Base-by-base conservation (phyloP, 257 asterid species). In the Lycium ferocissimum region DNA sequence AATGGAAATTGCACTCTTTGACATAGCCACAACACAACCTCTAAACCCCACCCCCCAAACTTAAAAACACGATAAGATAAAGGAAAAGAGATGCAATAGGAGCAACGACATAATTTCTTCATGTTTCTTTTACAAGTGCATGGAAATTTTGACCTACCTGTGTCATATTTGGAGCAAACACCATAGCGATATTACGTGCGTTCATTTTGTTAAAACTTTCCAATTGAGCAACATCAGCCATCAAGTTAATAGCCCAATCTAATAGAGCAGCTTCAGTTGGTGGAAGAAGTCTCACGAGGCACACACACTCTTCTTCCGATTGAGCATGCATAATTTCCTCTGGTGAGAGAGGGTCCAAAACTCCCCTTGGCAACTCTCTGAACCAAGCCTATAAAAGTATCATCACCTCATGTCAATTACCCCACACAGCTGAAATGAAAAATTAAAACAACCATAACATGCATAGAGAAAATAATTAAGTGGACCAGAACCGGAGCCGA, bases 91-190 rank as follows among this genome's bases (percentile, higher is more conserved):
- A 51, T 0, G 15, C 0, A 7, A 76, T 51, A 22, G 81, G 62
- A 22, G 2, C 62, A 76, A 51, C 5, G 0, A 76, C 14, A 76
- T 51, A 63, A 26, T 51, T 76, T 3, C 22, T 12, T 51, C 80
- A 20, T 18, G 80, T 75, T 49, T 76, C 63, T 26, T 51, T 51
- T 7, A 8, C 51, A 40, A 51, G 14, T 6, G 40, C 61, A 81
- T 45, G n/a, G 14, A 82, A 26, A 49, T 65, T 38, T 61, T 37
- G 5, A 56, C 37, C 86, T 70, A 93, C 99, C 94, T 93, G 94
- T 84, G 99, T 95, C 99, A 94, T 94, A 65, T 95, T 95, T 45
- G 98, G 99, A 9, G 99, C 98, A 58, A 95, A 95, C 56, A 95
- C 99, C 98, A 93, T 92, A 76, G 98, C 98, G 5, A 94, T 85